These are phyloP conservation scores for Neurospora terricola DNA, from an alignment of 495 filamentous ascomycete species.

Conservation along the genomic window DNA sequence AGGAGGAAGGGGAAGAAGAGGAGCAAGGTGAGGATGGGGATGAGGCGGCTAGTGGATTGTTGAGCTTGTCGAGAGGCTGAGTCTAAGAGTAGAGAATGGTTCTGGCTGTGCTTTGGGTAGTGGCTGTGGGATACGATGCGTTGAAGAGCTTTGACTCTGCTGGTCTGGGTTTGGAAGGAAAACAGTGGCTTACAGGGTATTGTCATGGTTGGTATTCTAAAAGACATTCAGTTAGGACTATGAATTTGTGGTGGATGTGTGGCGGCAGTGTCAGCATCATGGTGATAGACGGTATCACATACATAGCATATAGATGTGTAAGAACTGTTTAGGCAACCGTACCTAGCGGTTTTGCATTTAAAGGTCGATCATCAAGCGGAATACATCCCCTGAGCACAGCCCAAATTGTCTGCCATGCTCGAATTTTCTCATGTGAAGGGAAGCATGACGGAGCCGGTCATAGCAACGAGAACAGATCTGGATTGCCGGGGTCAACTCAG, in stretches of 20 bases:
- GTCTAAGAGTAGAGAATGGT: not conserved
- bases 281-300: not conserved
- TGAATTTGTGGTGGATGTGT: not conserved
- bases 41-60: slow-evolving; percentile 23
- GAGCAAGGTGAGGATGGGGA: slow-evolving; percentile 4
- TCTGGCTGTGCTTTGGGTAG: not conserved
- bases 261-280: not conserved
- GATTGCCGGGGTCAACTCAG: not conserved
- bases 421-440: not conserved
- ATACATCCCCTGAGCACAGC: too few species aligned
- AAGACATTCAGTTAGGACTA: not conserved
- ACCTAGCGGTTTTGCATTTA: not conserved
- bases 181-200: not conserved
- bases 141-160: not conserved
- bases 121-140: not conserved
- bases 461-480: not conserved
- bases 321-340: not conserved
- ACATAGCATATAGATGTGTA: not conserved
- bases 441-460: not conserved
- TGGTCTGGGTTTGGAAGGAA: not conserved
- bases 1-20: slow-evolving; percentile 2
- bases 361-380: not conserved
- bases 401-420: too few species aligned
- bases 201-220: not conserved
- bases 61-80: slow-evolving; percentile 21